Conservation (phyloP, 164 flowering plant species). For the Nymphaea colorata region DNA sequence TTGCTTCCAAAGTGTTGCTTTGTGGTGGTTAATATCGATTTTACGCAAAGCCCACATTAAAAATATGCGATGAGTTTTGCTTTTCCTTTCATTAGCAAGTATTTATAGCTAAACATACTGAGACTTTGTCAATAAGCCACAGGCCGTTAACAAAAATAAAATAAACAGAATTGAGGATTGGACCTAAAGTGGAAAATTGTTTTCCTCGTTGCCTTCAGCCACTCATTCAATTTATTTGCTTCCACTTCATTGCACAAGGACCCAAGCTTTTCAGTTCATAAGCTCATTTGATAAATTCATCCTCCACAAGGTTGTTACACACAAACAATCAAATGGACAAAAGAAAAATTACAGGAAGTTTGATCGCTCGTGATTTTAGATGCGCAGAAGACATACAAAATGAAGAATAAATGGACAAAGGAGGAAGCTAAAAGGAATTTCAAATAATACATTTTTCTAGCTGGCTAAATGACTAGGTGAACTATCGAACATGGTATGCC, state of each 20-base stretch:
- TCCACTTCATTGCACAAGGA: neutral
- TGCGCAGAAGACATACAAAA: neutral
- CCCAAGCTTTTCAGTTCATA: neutral
- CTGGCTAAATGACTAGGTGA: constrained; percentile 81
- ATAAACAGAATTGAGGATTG: no score
- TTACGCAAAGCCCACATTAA: no score
- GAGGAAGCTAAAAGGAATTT: neutral
- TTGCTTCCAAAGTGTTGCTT: no score
- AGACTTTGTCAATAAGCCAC: no score
- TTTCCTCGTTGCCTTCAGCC: no score
- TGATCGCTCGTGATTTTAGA: neutral
- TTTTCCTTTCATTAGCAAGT: no score
- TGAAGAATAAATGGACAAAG: neutral
- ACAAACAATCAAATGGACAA: neutral
- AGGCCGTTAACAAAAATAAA: no score
- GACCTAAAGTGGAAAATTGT: no score
- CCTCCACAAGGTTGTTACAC: neutral
- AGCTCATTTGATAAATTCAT: neutral
- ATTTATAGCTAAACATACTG: no score
- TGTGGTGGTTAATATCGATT: no score
- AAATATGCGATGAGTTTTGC: no score
- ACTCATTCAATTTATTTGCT: no score
- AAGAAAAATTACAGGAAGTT: neutral
- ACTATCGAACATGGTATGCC: constrained; percentile 92
- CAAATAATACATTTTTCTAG: constrained; percentile 6